Evolutionary conservation across 768 basidiomycete species (phyloP).

Genomic region (Calocera viscosa): DNA sequence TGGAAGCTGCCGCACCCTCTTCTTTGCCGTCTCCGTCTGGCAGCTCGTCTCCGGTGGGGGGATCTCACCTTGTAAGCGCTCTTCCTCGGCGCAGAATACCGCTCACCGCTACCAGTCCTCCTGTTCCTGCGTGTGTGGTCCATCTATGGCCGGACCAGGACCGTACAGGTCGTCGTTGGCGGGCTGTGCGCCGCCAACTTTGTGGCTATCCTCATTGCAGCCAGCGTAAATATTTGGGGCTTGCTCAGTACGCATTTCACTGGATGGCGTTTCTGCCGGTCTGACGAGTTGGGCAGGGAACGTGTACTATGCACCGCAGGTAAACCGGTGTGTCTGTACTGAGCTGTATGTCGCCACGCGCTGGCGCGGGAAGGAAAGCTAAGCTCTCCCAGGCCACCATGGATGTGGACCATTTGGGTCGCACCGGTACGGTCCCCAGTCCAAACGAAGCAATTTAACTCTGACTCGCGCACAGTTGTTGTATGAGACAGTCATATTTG

Average conservation of each 20-base stretch:
- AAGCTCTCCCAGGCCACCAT: neutral
- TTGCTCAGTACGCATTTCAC: neutral
- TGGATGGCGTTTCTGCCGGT: neutral
- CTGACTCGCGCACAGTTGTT: neutral
- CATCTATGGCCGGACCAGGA: neutral
- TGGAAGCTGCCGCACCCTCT: neutral
- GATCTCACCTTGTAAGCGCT: neutral
- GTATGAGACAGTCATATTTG: neutral
- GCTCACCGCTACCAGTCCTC: neutral
- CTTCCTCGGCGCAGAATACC: neutral
- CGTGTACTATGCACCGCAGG: neutral
- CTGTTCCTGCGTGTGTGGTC: slow-evolving; percentile 4
- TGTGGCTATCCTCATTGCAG: neutral
- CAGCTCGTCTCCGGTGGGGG: neutral
- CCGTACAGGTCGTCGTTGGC: neutral
- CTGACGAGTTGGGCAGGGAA: neutral
- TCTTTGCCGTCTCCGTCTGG: neutral
- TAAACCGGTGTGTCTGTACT: slow-evolving; percentile 2
- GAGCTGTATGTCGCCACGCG: neutral
- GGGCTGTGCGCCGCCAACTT: slow-evolving; percentile 8
- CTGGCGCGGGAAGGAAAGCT: neutral
- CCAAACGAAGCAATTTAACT: neutral
- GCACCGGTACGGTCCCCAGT: neutral
- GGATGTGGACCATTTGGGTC: neutral
- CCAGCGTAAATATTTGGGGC: neutral